phyloP scores from a whole-genome alignment of 2,329 filamentous ascomycete species.

The Fusarium azukiicola region DNA sequence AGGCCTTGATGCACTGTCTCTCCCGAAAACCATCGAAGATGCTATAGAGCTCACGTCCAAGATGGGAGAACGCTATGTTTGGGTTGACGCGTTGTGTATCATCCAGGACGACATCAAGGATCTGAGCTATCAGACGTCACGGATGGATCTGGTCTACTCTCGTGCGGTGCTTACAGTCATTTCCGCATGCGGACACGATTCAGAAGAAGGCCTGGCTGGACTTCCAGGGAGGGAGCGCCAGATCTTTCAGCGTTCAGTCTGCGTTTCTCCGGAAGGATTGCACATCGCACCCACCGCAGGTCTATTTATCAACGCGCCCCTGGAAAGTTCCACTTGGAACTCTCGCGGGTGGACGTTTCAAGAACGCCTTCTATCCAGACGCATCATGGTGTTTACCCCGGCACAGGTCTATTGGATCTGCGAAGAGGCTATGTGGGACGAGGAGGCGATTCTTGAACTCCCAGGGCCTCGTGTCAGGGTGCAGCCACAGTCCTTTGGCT shows the following conservation, averaged over 20 bases:
- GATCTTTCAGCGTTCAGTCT: not conserved
- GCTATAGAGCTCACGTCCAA: constrained; percentile 20
- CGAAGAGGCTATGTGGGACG: constrained; percentile 32
- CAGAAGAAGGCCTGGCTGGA: constrained; percentile 17
- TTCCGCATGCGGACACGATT: constrained; percentile 9
- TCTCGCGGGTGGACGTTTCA: constrained; percentile 40
- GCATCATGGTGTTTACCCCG: constrained; percentile 30
- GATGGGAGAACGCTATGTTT: constrained; percentile 30
- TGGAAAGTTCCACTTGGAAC: constrained; percentile 13
- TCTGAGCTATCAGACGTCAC: constrained; percentile 5
- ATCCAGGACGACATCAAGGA: constrained; percentile 37
- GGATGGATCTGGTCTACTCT: constrained; percentile 41
- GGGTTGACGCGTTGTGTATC: constrained; percentile 46
- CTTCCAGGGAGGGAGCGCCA: constrained; percentile 11
- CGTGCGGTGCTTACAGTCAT: constrained; percentile 22
- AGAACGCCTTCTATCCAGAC: constrained; percentile 31
- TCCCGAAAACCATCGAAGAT: constrained; percentile 34
- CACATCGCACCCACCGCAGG: constrained; percentile 5
- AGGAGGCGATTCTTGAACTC: constrained; percentile 33
- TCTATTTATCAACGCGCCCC: constrained; percentile 1
- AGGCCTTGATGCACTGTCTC: not conserved
- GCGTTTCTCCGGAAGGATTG: constrained; percentile 2
- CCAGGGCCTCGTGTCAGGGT: not conserved
- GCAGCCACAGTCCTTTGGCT: constrained; percentile 1
- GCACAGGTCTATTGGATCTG: constrained; percentile 40